A percentile compares a stretch with the other conserved stretches of the same genome.
Conservation (phyloP, 1,284 basidiomycete species). For the Apiotrichum gracile region DNA sequence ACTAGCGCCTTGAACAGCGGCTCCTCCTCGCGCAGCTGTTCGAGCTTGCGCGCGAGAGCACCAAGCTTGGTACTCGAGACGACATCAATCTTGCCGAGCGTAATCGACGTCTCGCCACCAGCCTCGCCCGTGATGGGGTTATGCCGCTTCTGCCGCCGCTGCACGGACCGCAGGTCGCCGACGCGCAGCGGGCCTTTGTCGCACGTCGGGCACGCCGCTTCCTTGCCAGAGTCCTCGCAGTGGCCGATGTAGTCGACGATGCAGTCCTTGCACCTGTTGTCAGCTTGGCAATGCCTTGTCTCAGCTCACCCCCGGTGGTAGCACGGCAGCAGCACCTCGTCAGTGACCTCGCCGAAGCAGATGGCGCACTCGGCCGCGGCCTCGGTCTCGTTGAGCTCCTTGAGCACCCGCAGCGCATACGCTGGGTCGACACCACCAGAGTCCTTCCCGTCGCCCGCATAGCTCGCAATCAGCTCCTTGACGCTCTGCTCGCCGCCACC, state of each 20-base stretch:
- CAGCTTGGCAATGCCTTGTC: conserved; percentile 8
- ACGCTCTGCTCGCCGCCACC: conserved; percentile 52
- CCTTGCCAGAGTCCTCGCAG: conserved; percentile 42
- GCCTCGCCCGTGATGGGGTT: conserved; percentile 14
- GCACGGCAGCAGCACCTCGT: conserved; percentile 66
- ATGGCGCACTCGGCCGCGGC: conserved; percentile 65
- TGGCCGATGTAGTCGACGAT: conserved; percentile 45
- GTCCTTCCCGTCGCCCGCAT: conserved; percentile 51
- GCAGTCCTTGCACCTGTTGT: conserved; percentile 45
- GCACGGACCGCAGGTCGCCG: conserved; percentile 34
- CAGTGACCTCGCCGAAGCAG: conserved; percentile 54
- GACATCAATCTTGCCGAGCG: conserved; percentile 71
- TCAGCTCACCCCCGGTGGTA: conserved; percentile 64
- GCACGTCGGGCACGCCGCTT: conserved; percentile 43
- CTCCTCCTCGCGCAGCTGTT: conserved; percentile 49
- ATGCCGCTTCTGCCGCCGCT: conserved; percentile 43
- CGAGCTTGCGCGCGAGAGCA: conserved; percentile 40
- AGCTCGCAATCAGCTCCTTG: conserved; percentile 59
- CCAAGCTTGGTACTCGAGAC: conserved; percentile 67
- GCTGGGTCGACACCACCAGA: conserved; percentile 38
- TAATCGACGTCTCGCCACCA: conserved; percentile 33
- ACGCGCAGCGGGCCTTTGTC: conserved; percentile 36
- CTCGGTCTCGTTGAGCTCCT: conserved; percentile 51
- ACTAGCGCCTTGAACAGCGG: conserved; percentile 77
- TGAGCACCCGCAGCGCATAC: conserved; percentile 63